These are phyloP conservation scores for Acmispon strigosus DNA, from an alignment of 306 rosid genomes.

Conservation along the genomic window DNA sequence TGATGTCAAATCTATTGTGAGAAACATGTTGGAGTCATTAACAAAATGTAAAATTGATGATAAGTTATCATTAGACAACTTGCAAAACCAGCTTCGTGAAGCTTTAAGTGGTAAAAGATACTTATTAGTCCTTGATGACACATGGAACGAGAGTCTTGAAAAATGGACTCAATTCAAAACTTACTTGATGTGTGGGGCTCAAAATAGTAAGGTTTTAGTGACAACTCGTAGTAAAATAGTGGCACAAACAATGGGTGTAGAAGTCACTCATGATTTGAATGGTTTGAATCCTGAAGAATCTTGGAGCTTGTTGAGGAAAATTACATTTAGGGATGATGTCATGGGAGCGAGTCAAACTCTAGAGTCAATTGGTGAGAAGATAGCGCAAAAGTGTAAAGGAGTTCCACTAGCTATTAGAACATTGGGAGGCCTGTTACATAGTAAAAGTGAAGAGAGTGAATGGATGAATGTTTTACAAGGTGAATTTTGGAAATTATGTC, in stretches of 20 bases:
- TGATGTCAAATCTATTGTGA: background rate
- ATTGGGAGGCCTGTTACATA: background rate
- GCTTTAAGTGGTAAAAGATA: background rate
- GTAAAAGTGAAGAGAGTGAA: background rate
- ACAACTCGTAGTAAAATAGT: background rate
- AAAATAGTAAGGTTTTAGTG: background rate
- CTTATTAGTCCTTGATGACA: background rate
- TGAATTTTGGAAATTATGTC: background rate
- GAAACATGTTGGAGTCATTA: background rate
- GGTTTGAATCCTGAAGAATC: background rate
- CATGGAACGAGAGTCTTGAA: background rate
- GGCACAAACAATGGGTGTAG: background rate
- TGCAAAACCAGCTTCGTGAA: background rate
- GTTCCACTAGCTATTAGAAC: background rate
- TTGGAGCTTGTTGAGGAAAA: background rate
- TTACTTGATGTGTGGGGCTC: background rate
- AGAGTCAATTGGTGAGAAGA: background rate
- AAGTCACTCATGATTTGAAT: background rate
- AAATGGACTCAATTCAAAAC: background rate
- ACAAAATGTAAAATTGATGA: background rate
- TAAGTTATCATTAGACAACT: background rate
- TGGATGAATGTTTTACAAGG: background rate
- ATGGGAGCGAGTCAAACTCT: background rate
- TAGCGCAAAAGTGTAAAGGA: background rate
- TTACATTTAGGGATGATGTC: background rate